These are phyloP conservation scores for Quercus tomentella DNA, from an alignment of 331 rosid species.

Conservation along the genomic window DNA sequence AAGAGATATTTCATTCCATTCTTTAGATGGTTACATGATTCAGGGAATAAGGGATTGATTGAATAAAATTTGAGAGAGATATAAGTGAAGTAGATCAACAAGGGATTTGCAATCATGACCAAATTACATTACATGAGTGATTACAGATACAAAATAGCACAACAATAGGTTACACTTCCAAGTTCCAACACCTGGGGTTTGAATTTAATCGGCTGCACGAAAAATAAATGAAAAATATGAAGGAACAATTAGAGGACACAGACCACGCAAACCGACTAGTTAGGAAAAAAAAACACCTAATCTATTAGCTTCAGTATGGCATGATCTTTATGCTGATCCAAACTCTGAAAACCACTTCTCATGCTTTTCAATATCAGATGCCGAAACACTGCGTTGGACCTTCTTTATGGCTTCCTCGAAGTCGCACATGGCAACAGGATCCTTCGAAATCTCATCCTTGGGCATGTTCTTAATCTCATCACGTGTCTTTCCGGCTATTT, in stretches of 20 bases:
- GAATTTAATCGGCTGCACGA: not conserved
- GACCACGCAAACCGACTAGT: not conserved
- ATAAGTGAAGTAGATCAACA: not conserved
- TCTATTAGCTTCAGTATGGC: not conserved
- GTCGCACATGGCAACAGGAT: slow-evolving; percentile 99
- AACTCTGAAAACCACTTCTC: slow-evolving; percentile 62
- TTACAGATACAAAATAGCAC: slow-evolving; percentile 18
- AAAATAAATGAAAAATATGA: not conserved
- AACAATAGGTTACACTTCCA: slow-evolving; percentile 9
- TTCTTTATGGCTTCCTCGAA: slow-evolving; percentile 92
- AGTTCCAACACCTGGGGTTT: slow-evolving; percentile 16
- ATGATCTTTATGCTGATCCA: slow-evolving; percentile 44
- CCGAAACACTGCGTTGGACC: slow-evolving; percentile 96
- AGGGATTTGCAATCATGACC: not conserved
- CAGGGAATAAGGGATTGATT: not conserved
- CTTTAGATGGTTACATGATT: not conserved
- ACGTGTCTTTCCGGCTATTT: slow-evolving; percentile 97
- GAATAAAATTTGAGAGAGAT: not conserved
- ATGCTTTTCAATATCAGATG: slow-evolving; percentile 83
- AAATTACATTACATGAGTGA: slow-evolving; percentile 6
- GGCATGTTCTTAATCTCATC: slow-evolving; percentile 98
- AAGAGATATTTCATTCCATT: too few species aligned
- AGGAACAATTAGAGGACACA: slow-evolving; percentile 16
- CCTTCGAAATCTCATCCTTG: slow-evolving; percentile 91
- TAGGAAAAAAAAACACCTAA: not conserved